Evolutionary conservation across 2,329 filamentous ascomycete species (phyloP).

Genomic region (Fusarium poae): DNA sequence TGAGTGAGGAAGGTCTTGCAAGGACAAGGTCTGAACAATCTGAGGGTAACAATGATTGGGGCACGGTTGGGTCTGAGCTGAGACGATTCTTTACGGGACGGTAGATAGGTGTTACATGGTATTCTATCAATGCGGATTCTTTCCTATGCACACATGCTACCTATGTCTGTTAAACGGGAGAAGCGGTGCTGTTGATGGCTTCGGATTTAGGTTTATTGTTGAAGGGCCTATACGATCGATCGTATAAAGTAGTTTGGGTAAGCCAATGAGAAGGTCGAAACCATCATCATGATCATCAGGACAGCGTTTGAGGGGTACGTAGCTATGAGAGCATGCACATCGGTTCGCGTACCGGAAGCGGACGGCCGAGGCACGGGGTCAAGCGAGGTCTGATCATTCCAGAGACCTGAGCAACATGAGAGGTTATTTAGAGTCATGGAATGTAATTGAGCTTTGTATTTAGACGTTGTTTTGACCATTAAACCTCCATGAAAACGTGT

Average conservation of each 20-base stretch:
- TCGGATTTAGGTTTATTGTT: constrained; percentile 1
- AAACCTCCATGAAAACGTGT: too few relatives aligned
- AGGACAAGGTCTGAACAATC: constrained; percentile 11
- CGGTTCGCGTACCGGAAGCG: constrained; percentile 29
- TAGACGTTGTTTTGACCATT: not conserved
- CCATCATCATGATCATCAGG: constrained; percentile 18
- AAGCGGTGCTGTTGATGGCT: constrained; percentile 2
- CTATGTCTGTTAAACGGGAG: not conserved
- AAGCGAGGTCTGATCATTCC: constrained; percentile 9
- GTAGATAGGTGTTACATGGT: constrained; percentile 14
- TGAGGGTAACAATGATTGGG: constrained; percentile 29
- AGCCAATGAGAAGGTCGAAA: constrained; percentile 8
- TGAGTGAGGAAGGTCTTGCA: constrained; percentile 23
- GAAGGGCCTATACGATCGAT: not conserved
- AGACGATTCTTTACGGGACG: constrained; percentile 44
- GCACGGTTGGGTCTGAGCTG: constrained; percentile 45
- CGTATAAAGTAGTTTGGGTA: not conserved
- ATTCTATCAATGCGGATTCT: not conserved
- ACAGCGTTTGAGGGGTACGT: constrained; percentile 16
- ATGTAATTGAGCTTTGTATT: constrained; percentile 7
- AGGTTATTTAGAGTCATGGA: constrained; percentile 1
- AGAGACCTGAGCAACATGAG: not conserved
- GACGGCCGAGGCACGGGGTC: constrained; percentile 24
- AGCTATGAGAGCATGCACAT: constrained; percentile 19
- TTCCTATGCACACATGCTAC: constrained; percentile 4